Conservation (phyloP, 495 filamentous ascomycete genomes). For the Halenospora varia region DNA sequence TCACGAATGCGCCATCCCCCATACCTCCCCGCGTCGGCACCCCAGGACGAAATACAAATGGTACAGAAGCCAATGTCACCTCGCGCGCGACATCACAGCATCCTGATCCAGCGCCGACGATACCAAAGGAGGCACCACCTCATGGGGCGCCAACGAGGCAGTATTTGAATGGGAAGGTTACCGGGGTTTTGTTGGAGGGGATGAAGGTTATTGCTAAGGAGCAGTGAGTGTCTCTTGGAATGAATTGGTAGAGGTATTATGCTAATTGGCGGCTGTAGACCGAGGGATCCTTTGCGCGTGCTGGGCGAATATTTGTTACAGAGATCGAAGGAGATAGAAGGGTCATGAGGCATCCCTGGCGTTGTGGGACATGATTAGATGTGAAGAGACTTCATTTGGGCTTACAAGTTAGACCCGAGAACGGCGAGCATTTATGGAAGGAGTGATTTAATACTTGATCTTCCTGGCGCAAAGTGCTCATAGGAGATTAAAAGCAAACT, state of each 20-base stretch:
- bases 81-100: conserved; percentile 45
- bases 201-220: conserved; percentile 86
- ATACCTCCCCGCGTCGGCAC: conserved; percentile 23
- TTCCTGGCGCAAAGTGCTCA: too few relatives aligned
- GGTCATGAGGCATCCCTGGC: conserved; percentile 9
- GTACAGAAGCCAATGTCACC: conserved; percentile 18
- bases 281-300: conserved; percentile 78
- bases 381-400: too few relatives aligned
- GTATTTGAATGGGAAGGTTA: conserved; percentile 88
- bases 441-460: too few relatives aligned
- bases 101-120: conserved; percentile 40
- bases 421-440: too few relatives aligned
- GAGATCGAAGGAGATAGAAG: conserved; percentile 72
- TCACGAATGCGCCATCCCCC: conserved; percentile 23
- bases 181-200: conserved; percentile 77
- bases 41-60: conserved; percentile 22
- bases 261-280: conserved; percentile 37
- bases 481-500: too few relatives aligned
- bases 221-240: conserved; percentile 54
- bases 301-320: conserved; percentile 84
- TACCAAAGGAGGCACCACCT: conserved; percentile 48
- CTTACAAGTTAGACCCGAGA: too few relatives aligned
- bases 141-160: conserved; percentile 84
- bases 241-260: conserved; percentile 4
- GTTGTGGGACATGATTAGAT: too few relatives aligned